Evolutionary conservation across 2,329 filamentous ascomycete species (phyloP).

Genomic region (Xylariaceae sp.): DNA sequence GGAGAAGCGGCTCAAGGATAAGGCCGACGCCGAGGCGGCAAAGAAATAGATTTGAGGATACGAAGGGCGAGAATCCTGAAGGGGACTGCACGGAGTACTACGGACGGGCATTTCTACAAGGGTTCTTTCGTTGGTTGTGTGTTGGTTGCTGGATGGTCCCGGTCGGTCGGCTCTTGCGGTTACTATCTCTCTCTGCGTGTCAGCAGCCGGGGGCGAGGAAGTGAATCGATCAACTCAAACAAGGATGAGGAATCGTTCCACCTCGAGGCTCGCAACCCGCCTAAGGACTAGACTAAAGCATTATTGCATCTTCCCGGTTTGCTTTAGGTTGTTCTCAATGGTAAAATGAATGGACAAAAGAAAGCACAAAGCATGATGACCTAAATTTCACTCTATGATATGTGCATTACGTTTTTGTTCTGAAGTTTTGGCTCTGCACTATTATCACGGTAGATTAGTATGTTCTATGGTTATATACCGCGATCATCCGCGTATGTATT

Average conservation of each 20-base stretch:
- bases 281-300: slow-evolving; percentile 34
- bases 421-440: no score
- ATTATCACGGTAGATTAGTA: no score
- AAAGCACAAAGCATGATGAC: slow-evolving; percentile 22
- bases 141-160: slow-evolving; percentile 37
- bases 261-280: slow-evolving; percentile 27
- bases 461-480: no score
- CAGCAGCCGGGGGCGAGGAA: slow-evolving; percentile 31
- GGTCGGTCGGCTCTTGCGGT: slow-evolving; percentile 39
- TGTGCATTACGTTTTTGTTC: neutral
- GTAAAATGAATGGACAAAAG: slow-evolving; percentile 42
- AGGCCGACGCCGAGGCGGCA: slow-evolving; percentile 79
- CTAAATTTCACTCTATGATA: neutral
- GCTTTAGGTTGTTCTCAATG: slow-evolving; percentile 42
- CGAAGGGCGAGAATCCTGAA: slow-evolving; percentile 32
- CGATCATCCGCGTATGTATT: no score
- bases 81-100: slow-evolving; percentile 42
- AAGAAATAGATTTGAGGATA: slow-evolving; percentile 74
- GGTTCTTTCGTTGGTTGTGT: slow-evolving; percentile 40
- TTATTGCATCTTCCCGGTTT: slow-evolving; percentile 43
- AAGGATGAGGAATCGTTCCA: slow-evolving; percentile 28
- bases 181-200: slow-evolving; percentile 26
- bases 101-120: slow-evolving; percentile 42
- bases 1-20: slow-evolving; percentile 92
- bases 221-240: slow-evolving; percentile 23